Evolutionary conservation across 192 early-diverging fungal genomes (phyloP).

Genomic region (Jimgerdemannia flammicorona): DNA sequence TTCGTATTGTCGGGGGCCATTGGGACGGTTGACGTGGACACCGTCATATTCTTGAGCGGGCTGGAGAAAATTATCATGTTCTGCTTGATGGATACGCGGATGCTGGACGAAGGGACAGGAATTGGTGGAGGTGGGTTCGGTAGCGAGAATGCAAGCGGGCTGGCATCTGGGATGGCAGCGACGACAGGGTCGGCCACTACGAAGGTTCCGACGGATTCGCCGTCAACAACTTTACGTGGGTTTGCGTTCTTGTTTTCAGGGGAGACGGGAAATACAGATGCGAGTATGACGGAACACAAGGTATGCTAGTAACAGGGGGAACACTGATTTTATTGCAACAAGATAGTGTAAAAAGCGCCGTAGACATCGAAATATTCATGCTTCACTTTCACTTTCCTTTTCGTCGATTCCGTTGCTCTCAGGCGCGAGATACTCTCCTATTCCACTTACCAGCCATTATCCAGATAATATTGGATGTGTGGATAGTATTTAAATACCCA

Average conservation of each 20-base stretch:
- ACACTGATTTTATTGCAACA: not conserved
- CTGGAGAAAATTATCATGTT: constrained; percentile 55
- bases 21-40: not conserved
- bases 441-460: constrained; percentile 41
- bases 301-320: not conserved
- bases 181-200: not conserved
- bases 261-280: constrained; percentile 14
- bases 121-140: not conserved
- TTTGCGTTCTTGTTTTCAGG: constrained; percentile 1
- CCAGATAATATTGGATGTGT: constrained; percentile 46
- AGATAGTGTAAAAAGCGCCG: not conserved
- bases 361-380: no score
- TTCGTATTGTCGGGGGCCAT: not conserved
- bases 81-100: constrained; percentile 38
- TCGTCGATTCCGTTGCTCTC: not conserved
- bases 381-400: not conserved
- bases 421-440: constrained; percentile 47
- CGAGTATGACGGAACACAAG: constrained; percentile 15
- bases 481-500: constrained; percentile 32
- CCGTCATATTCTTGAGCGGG: constrained; percentile 36
- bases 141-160: constrained; percentile 4
- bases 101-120: constrained; percentile 25
- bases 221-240: constrained; percentile 1
- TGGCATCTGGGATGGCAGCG: not conserved
- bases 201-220: not conserved